Evolutionary conservation across 2,329 filamentous ascomycete species (phyloP), one percentile per base, ranked within the genome.

Genomic region (Juglanconis sp.): DNA sequence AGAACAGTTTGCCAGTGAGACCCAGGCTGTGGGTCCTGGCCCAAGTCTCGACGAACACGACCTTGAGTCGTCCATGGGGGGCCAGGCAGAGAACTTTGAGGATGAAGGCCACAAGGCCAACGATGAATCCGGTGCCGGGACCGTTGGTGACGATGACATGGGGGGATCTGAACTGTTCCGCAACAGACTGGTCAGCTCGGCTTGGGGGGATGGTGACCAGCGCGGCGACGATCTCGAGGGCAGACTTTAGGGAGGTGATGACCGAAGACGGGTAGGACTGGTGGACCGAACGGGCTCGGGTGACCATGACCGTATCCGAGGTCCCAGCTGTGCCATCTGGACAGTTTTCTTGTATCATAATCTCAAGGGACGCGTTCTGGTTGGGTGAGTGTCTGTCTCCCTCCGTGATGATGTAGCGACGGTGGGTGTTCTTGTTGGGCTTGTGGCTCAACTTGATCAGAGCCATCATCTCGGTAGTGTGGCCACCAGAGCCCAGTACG

Each of bases 401-500:
- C 1, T 84, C 86, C 64, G 88, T 90, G 57, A 96, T 81, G 30
- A 96, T 77, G 73, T 96, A 99, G 34, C 91, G 94, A 32, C 95
- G 85, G 68, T 90, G 87, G 75, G 87, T 75, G 69, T 74, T 71
- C 57, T 71, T 49, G 65, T 79, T 80, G 44, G 75, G 74, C 60
- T 78, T 79, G 69, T 83, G 84, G 65, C 82, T 83, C 66, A 80
- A 77, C 59, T 80, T 78, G 67, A 99, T 85, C 78, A 97, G 90
- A 69, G 89, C 87, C 64, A 96, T 81, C 90, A 99, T 96, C 75
- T 99, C 95, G 52, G 92, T 88, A 0, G 95, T 97, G 75, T 99
- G 95, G 1, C 95, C 95, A 36, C 95, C 95, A 3, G 91, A 96
- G 56, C 95, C 95, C 31, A 98, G 88, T 32, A 98, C 87, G 64